Base-by-base conservation (phyloP, 495 filamentous ascomycete genomes). In the Clohesyomyces aquaticus region DNA sequence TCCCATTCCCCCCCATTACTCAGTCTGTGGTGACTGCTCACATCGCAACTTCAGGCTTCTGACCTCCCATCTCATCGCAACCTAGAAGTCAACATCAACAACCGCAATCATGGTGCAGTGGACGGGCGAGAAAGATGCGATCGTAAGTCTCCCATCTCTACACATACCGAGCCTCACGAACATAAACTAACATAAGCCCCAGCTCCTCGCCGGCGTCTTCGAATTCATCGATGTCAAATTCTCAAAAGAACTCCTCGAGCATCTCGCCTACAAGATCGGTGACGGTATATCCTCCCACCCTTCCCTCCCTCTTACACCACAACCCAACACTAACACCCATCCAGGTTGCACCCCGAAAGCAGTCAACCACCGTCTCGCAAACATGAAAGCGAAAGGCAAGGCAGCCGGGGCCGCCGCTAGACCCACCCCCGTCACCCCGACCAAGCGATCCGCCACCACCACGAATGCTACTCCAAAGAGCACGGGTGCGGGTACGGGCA, bases 171-270 rank as follows among this genome's bases (percentile, higher is more conserved):
- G 6, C 22, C 45, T 23, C n/a, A 6, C n/a, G n/a, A n/a, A n/a
- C n/a, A 6, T 48, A 6, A 48, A 18, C 22, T 8, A 48, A 18
- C 45, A 9, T n/a, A 19, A 18, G n/a, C 45, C n/a, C 4, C 9
- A 48, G 45, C 45, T 48, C 45, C 45, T 48, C 6, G 45, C 18
- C 45, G n/a, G n/a, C 45, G 18, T 48, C n/a, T 19, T 48, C n/a
- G 22, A 48, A 48, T 19, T 23, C 22, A 9, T 48, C n/a, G 45
- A 48, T n/a, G 9, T 48, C n/a, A 48, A 48, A 48, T 48, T 48
- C 45, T 48, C 45, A 6, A 18, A 48, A 18, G 22, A 18, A 6
- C 45, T 19, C n/a, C n/a, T 48, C 6, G n/a, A 18, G n/a, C n/a
- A 18, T 48, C 9, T 48, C 6, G 45, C 45, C 45, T 6, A 48